Percentiles rank a stretch among this genome's conserved stretches.
Evolutionary conservation across 176 grass and related monocot species (phyloP).

Genomic region (Phyllostachys edulis): DNA sequence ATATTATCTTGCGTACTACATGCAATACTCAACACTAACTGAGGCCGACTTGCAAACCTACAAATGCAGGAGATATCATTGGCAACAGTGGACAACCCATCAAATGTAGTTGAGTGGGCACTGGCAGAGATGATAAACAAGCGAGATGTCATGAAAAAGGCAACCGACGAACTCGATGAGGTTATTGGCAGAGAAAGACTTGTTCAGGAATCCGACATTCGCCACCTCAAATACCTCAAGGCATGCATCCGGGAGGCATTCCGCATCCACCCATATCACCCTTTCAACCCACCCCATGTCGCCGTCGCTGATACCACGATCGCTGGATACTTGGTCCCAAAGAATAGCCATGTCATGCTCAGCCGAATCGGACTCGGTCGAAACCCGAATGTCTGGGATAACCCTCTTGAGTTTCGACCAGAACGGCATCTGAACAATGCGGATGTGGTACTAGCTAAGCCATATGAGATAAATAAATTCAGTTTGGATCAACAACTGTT

Average conservation of each 20-base stretch:
- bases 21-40: too few relatives aligned
- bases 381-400: conserved; percentile 25
- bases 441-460: background rate
- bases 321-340: conserved; percentile 31
- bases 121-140: conserved; percentile 29
- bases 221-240: conserved; percentile 33
- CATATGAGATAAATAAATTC: too few relatives aligned
- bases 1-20: too few relatives aligned
- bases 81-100: conserved; percentile 20
- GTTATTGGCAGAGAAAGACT: conserved; percentile 26
- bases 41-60: background rate
- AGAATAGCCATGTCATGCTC: conserved; percentile 24
- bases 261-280: conserved; percentile 28
- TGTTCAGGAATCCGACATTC: conserved; percentile 31
- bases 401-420: conserved; percentile 19
- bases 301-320: conserved; percentile 3
- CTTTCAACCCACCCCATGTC: conserved; percentile 38
- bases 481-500: too few relatives aligned
- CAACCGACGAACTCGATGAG: background rate
- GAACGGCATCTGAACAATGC: conserved; percentile 9
- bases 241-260: conserved; percentile 18
- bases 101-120: conserved; percentile 28
- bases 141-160: conserved; percentile 18
- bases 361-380: conserved; percentile 18
- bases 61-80: conserved; percentile 8